phyloP scores from a whole-genome alignment of 2,329 filamentous ascomycete genomes.

The Mariannaea elegans region DNA sequence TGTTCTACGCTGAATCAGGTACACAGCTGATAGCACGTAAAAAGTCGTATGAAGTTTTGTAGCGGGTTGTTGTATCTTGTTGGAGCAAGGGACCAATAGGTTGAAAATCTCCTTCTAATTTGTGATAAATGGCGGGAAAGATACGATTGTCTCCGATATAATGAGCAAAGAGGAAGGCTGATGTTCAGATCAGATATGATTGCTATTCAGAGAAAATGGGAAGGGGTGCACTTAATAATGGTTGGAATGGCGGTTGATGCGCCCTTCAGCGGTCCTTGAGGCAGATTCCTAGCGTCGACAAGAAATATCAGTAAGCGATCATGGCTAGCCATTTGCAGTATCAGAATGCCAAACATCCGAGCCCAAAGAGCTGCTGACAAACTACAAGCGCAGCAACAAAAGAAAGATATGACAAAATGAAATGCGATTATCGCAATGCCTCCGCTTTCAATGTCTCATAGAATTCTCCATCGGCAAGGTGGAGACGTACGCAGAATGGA shows the following conservation, averaged over 20 bases:
- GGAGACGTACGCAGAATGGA: no score
- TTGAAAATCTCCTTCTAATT: not conserved
- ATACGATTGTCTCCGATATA: not conserved
- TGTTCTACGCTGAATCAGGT: not conserved
- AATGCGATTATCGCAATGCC: not conserved
- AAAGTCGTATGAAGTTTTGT: not conserved
- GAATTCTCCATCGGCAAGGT: not conserved
- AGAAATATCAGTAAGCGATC: not conserved
- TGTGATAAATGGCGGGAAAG: not conserved
- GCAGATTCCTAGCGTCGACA: not conserved
- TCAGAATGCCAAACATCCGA: not conserved
- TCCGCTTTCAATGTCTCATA: not conserved
- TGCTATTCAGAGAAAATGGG: not conserved
- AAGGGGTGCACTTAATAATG: not conserved
- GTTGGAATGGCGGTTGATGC: not conserved
- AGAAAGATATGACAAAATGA: not conserved
- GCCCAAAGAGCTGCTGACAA: conserved; percentile 4
- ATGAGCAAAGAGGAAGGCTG: not conserved
- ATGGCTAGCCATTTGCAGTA: not conserved
- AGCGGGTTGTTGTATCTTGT: not conserved
- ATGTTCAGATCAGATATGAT: not conserved
- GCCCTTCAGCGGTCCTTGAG: not conserved
- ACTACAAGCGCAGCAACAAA: not conserved
- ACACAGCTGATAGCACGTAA: not conserved
- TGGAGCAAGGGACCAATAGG: not conserved